Conservation (phyloP, 176 grass and related monocot genomes). For the Otatea glauca region DNA sequence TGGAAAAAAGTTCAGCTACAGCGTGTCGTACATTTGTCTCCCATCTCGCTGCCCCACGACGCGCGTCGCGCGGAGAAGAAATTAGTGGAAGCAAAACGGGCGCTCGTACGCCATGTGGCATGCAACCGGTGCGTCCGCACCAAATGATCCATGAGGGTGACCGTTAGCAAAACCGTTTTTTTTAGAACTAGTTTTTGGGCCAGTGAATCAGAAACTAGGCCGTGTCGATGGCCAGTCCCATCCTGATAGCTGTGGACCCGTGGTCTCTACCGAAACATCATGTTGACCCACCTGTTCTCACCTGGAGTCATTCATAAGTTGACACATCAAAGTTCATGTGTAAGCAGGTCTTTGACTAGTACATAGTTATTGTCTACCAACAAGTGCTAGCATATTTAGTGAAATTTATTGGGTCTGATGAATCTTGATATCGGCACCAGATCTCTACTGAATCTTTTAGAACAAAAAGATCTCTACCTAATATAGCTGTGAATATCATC, state of each 20-base stretch:
- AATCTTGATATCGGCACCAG: neutral
- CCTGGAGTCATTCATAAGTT: neutral
- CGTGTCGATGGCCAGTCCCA: neutral
- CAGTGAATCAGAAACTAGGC: neutral
- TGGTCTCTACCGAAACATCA: neutral
- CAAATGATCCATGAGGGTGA: too few species aligned
- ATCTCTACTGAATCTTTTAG: slow-evolving; percentile 3
- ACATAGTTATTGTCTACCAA: neutral
- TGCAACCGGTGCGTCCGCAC: too few species aligned
- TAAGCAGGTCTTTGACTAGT: neutral
- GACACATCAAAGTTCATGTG: slow-evolving; percentile 4
- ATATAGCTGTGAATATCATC: neutral
- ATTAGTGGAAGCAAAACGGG: too few species aligned
- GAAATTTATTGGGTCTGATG: slow-evolving; percentile 1
- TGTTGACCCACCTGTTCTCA: slow-evolving; percentile 1
- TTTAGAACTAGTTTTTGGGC: too few species aligned
- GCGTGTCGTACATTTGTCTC: too few species aligned
- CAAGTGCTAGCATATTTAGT: neutral
- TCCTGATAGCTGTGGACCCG: neutral
- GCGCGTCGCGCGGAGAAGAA: too few species aligned
- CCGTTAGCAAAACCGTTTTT: too few species aligned
- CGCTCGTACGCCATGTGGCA: too few species aligned
- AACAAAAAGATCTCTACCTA: neutral
- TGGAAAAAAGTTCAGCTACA: too few species aligned
- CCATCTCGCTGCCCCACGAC: too few species aligned